Evolutionary conservation across 768 basidiomycete genomes (phyloP), one percentile per base, ranked within the genome.

Genomic region (Lactarius sanguifluus): DNA sequence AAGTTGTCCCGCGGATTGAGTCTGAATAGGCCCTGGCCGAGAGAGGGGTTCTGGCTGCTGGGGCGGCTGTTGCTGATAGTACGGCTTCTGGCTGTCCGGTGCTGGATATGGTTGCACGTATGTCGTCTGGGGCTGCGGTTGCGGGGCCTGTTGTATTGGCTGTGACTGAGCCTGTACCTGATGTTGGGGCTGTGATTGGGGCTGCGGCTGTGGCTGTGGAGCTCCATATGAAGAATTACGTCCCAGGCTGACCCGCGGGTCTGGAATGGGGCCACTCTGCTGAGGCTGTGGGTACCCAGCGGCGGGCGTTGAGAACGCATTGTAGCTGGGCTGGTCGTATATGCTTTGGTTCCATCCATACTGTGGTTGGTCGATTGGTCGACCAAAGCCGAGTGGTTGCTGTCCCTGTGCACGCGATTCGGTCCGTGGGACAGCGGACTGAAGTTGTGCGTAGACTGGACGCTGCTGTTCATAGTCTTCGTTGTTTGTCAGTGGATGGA

Each of bases 381-480:
- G 78, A 77, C 18, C 77, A 76, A 65, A 76, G 71, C 68, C 61
- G 36, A 28, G 23, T 12, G 40, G 55, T 47, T 66, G 70, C 3
- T 71, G 75, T 28, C 73, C 62, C 34, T 59, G 66, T 23, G 16
- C 73, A 20, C 78, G 76, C 15, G 77, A 73, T 36, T 77, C 79
- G 18, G 76, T 73, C 10, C 71, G 76, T 12, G 67, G 71, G 61
- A 76, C 72, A 64, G 77, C 59, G 62, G 71, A 64, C 16, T 70
- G 69, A 4, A 70, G 52, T 56, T 70, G 74, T 2, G 62, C 64
- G 55, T 74, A 77, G 9, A 66, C 20, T 1, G 73, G 71, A 34
- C 78, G 75, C 63, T 80, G 66, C n/a, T 67, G 79, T 28, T 89
- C 87, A 72, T 90, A 89, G 41, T 84, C 86, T 88, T 55, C 28